A percentile compares a stretch with the other conserved stretches of the same genome.
These are phyloP conservation scores for Plectranthus barbatus DNA, from an alignment of 257 asterid genomes.

Conservation along the genomic window DNA sequence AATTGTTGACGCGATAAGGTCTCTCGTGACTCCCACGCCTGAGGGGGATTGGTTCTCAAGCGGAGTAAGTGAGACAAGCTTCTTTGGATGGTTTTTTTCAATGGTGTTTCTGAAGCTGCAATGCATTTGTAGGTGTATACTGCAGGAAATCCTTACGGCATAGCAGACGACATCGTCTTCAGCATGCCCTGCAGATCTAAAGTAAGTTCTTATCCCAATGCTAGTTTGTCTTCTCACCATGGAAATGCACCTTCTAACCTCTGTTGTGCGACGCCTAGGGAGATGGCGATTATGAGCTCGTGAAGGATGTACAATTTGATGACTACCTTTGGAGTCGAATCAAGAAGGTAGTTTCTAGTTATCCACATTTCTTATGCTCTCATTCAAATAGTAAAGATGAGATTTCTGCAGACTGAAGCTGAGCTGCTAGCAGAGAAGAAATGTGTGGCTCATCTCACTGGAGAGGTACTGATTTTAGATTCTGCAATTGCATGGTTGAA, in stretches of 20 bases:
- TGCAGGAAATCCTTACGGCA: constrained; percentile 78
- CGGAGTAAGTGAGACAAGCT: constrained; percentile 47
- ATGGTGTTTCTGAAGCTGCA: not conserved
- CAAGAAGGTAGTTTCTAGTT: constrained; percentile 41
- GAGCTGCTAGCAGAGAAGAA: constrained; percentile 92
- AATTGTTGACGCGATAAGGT: constrained; percentile 72
- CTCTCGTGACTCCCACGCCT: constrained; percentile 90
- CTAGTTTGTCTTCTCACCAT: not conserved
- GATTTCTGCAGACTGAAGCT: constrained; percentile 83
- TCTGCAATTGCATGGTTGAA: not conserved
- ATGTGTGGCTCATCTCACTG: constrained; percentile 98
- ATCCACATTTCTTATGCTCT: no score
- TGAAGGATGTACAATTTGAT: constrained; percentile 63
- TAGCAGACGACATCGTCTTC: constrained; percentile 82
- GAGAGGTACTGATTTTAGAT: constrained; percentile 57
- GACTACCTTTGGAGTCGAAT: constrained; percentile 79
- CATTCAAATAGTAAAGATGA: no score
- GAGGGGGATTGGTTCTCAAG: constrained; percentile 96
- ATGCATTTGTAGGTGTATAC: constrained; percentile 52
- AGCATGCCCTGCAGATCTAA: constrained; percentile 97
- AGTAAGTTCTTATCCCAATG: constrained; percentile 27
- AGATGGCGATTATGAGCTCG: constrained; percentile 90
- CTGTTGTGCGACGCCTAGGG: constrained; percentile 36
- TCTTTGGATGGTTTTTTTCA: not conserved
- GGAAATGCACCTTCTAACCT: not conserved